Evolutionary conservation across 2,329 filamentous ascomycete genomes (phyloP).

Genomic region (Monilinia polystroma): DNA sequence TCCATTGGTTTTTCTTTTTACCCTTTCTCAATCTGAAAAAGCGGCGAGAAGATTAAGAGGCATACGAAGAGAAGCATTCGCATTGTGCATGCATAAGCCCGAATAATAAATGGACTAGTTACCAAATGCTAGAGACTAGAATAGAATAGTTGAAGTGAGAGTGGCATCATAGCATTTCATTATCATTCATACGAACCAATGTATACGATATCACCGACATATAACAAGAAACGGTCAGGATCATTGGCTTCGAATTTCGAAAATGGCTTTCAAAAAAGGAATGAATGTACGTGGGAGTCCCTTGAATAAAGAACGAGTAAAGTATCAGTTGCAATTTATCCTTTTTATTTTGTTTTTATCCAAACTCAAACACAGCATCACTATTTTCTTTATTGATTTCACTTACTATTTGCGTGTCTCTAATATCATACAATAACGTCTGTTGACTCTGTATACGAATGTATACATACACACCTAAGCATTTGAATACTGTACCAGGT

Average conservation of each 20-base stretch:
- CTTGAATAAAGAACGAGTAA: neutral
- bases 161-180: constrained; percentile 16
- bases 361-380: constrained; percentile 13
- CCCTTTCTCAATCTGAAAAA: neutral
- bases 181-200: constrained; percentile 19
- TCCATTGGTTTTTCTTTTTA: neutral
- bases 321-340: neutral
- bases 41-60: constrained; percentile 13
- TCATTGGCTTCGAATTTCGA: neutral
- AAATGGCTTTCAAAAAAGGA: neutral
- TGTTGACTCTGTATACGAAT: neutral
- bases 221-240: constrained; percentile 9
- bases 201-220: constrained; percentile 10
- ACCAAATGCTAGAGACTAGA: neutral
- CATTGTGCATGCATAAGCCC: constrained; percentile 37
- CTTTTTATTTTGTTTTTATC: neutral
- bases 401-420: neutral
- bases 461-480: neutral
- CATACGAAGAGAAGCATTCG: constrained; percentile 1
- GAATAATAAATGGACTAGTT: constrained; percentile 17
- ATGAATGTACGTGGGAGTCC: neutral
- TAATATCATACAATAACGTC: constrained; percentile 1
- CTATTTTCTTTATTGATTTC: neutral
- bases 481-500: neutral
- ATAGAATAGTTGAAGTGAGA: neutral